These are phyloP conservation scores for Pichia sp. DNA, from an alignment of 1,139 yeast species.

Conservation along the genomic window DNA sequence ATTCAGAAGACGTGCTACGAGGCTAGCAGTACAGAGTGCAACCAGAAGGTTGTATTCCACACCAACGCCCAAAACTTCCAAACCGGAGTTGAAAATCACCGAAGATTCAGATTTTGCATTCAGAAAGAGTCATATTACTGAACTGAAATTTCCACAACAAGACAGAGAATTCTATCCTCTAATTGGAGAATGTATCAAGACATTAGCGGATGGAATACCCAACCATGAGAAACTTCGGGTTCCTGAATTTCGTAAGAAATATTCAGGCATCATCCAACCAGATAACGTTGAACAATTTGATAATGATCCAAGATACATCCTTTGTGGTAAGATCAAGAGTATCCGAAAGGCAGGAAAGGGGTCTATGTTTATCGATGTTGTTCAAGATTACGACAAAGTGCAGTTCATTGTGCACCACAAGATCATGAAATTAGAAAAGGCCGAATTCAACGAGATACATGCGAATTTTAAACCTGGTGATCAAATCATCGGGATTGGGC, in stretches of 20 bases:
- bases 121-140: conserved; percentile 31
- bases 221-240: conserved; percentile 27
- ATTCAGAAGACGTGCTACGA: too few species aligned
- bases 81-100: too few species aligned
- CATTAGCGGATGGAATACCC: neutral
- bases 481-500: conserved; percentile 59
- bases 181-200: conserved; percentile 12
- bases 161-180: conserved; percentile 29
- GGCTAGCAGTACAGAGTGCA: too few species aligned
- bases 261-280: conserved; percentile 7
- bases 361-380: conserved; percentile 62
- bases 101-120: conserved; percentile 43
- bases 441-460: conserved; percentile 47
- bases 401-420: conserved; percentile 63
- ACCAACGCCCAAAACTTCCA: too few species aligned
- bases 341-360: conserved; percentile 67
- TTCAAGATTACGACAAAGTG: conserved; percentile 53
- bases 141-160: conserved; percentile 18
- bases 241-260: conserved; percentile 33
- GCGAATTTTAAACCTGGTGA: conserved; percentile 67
- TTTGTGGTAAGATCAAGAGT: conserved; percentile 52
- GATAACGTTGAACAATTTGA: conserved; percentile 21
- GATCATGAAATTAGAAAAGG: conserved; percentile 40
- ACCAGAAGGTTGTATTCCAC: too few species aligned
- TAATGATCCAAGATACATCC: conserved; percentile 24